A percentile compares a stretch with the other conserved stretches of the same genome.
phyloP scores from a whole-genome alignment of 805 yeast species.

The Lachancea fermentati region DNA sequence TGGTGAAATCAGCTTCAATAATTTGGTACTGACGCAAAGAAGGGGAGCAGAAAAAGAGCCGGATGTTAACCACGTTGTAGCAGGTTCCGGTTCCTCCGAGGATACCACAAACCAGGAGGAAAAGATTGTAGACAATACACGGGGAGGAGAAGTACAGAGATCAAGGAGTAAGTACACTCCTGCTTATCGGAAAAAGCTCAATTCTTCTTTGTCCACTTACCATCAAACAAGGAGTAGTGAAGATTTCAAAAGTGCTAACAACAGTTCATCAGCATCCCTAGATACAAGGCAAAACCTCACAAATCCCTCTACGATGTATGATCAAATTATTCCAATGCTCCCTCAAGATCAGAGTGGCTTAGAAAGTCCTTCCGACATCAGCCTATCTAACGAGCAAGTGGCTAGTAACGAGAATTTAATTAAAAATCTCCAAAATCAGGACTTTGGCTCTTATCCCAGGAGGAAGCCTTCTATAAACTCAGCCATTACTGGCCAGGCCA shows the following conservation, averaged over 20 bases:
- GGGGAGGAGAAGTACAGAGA: slow-evolving; percentile 1
- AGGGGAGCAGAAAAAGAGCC: slow-evolving; percentile 5
- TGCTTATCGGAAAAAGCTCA: slow-evolving; percentile 35
- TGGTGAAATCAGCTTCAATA: slow-evolving; percentile 32
- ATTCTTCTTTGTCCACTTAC: slow-evolving; percentile 20
- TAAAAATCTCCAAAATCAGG: slow-evolving; percentile 21
- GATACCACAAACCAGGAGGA: slow-evolving; percentile 14
- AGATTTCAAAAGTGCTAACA: slow-evolving; percentile 16
- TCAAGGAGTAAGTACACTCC: slow-evolving; percentile 27
- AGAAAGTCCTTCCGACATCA: slow-evolving; percentile 4
- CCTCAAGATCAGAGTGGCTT: slow-evolving; percentile 8
- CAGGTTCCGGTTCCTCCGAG: slow-evolving; percentile 17
- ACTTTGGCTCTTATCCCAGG: slow-evolving; percentile 28
- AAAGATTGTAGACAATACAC: slow-evolving; percentile 3
- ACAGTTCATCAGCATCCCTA: slow-evolving; percentile 13
- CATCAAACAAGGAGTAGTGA: slow-evolving; percentile 20
- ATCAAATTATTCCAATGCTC: slow-evolving; percentile 23
- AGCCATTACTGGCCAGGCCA: slow-evolving; percentile 10
- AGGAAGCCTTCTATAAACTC: slow-evolving; percentile 15
- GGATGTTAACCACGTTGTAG: slow-evolving; percentile 7
- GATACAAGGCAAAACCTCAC: slow-evolving; percentile 14
- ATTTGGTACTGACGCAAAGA: slow-evolving; percentile 21
- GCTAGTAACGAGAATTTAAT: slow-evolving; percentile 17
- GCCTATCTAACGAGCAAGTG: slow-evolving; percentile 1
- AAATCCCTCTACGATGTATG: slow-evolving; percentile 14